Base-by-base conservation (phyloP, 495 filamentous ascomycete species). In the Podospora comata region DNA sequence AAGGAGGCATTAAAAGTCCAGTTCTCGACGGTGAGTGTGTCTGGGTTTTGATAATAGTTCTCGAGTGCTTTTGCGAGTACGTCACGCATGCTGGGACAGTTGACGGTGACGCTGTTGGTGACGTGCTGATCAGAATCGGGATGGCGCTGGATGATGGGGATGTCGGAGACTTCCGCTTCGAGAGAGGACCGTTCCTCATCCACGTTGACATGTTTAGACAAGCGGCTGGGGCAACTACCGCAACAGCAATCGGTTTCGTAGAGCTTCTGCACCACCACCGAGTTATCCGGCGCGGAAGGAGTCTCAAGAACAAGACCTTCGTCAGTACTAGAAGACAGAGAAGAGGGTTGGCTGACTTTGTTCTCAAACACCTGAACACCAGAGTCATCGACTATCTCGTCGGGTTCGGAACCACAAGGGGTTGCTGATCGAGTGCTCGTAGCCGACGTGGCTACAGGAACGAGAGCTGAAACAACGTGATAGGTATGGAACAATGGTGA, bases 31-130 rank as follows among this genome's bases (percentile, higher is more conserved):
- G 76, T 81, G 16, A 83, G 75, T 2, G 20, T 18, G 2, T 87
- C 85, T 13, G 89, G 75, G 16, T 84, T 83, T 16, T 84, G 86
- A 68, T 89, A 90, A 13, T 80, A 90, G 9, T 79, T 79, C 19
- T 79, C 76, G 7, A 90, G 76, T 2, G 84, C 83, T 4, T 76
- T 71, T 5, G 72, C 71, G 0, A 89, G 77, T 56, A 85, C 74
- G 19, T 78, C 76, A 70, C 71, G 60, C 75, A 79, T 77, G 32
- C 3, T 16, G 4, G 58, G 65, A 59, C 67, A 69, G 56, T 77
- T 73, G 65, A 76, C 65, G 19, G 61, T 70, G 58, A 77, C 70
- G 9, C 65, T 71, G 11, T n/a, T 6, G 2, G 77, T 73, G 59
- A 62, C 28, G 13, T 67, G 16, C 3, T 53, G 27, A 5, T 32